Evolutionary conservation across 257 asterid species (phyloP).

Genomic region (Capsicum baccatum): DNA sequence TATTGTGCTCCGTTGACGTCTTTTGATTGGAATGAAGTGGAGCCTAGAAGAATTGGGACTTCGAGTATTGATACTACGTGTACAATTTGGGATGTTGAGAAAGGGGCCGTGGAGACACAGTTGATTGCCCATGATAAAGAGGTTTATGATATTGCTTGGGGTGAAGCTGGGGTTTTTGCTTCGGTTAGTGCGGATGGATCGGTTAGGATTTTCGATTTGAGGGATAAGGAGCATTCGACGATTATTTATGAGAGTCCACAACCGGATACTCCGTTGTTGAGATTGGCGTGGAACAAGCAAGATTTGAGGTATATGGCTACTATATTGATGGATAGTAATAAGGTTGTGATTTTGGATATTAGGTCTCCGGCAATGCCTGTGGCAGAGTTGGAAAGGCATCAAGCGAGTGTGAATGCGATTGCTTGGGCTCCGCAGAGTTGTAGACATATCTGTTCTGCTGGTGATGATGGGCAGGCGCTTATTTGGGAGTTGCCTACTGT

Average conservation of each 20-base stretch:
- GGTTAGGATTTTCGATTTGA: conserved; percentile 78
- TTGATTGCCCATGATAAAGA: conserved; percentile 90
- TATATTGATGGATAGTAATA: conserved; percentile 80
- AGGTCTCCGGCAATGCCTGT: conserved; percentile 86
- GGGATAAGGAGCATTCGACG: conserved; percentile 93
- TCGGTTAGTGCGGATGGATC: conserved; percentile 94
- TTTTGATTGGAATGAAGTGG: conserved; percentile 91
- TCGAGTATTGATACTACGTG: conserved; percentile 89
- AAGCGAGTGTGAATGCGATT: conserved; percentile 82
- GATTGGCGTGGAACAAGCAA: conserved; percentile 97
- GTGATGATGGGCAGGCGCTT: conserved; percentile 87
- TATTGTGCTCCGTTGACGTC: conserved; percentile 87
- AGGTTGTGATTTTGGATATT: conserved; percentile 81
- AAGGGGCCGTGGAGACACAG: conserved; percentile 80
- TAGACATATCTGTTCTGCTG: conserved; percentile 87
- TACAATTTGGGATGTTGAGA: conserved; percentile 89
- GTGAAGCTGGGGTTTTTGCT: conserved; percentile 84
- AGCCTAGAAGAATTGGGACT: conserved; percentile 80
- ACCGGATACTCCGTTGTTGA: conserved; percentile 78
- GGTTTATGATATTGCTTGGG: conserved; percentile 97
- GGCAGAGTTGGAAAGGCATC: conserved; percentile 88
- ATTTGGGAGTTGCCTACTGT: conserved; percentile 92
- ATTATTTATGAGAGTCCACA: conserved; percentile 83
- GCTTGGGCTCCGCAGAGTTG: conserved; percentile 95
- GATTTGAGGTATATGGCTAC: conserved; percentile 96